These are phyloP conservation scores for Raffaelea deltoideospora DNA, from an alignment of 2,329 filamentous ascomycete genomes.

Conservation along the genomic window DNA sequence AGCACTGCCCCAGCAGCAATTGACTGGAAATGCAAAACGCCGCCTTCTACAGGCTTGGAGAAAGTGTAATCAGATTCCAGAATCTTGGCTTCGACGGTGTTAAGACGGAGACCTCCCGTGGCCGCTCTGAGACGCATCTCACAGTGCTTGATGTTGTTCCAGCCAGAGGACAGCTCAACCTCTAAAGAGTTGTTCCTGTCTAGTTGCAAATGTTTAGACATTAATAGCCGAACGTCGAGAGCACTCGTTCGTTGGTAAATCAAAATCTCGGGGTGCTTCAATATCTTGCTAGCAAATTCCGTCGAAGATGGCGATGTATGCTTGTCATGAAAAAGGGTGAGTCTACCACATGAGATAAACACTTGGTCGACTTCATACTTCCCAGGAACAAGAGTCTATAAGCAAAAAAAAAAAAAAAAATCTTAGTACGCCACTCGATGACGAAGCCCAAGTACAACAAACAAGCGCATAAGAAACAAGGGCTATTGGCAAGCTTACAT, in stretches of 20 bases:
- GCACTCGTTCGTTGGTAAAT: conserved; percentile 57
- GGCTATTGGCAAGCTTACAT: conserved; percentile 19
- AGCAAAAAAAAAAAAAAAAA: conserved; percentile 7
- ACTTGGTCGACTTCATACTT: conserved; percentile 63
- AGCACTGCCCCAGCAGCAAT: conserved; percentile 30
- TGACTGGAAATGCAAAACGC: conserved; percentile 33
- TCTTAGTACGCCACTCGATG: neutral
- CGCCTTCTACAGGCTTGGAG: conserved; percentile 34
- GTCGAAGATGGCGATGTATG: too few species aligned
- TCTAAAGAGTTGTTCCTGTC: conserved; percentile 67
- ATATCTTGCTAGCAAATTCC: too few species aligned
- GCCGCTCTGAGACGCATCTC: conserved; percentile 48
- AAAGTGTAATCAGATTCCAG: conserved; percentile 23
- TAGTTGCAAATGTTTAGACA: conserved; percentile 60
- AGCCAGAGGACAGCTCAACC: conserved; percentile 55
- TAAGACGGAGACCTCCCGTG: conserved; percentile 48
- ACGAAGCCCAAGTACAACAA: too few species aligned
- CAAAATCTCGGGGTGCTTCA: conserved; percentile 47
- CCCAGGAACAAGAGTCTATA: conserved; percentile 50
- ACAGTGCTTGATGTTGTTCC: conserved; percentile 49
- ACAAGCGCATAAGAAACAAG: too few species aligned
- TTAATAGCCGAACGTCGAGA: conserved; percentile 51
- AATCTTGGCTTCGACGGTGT: conserved; percentile 43
- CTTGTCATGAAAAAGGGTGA: conserved; percentile 52
- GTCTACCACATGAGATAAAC: conserved; percentile 45